Conservation (phyloP, 495 filamentous ascomycete genomes). For the Chlorociboria aeruginascens region DNA sequence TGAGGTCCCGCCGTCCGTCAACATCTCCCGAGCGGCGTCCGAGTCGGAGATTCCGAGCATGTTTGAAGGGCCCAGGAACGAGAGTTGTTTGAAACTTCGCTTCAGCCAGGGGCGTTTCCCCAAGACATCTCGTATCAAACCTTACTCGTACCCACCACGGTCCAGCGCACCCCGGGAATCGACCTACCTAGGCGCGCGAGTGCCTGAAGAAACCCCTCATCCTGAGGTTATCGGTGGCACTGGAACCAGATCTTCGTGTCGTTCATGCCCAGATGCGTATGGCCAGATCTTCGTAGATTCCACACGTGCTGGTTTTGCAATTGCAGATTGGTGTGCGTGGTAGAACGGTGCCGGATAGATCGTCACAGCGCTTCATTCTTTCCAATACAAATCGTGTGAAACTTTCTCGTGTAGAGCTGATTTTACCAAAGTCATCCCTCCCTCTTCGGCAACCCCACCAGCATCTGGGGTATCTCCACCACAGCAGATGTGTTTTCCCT, state of each 20-base stretch:
- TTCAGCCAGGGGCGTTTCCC: conserved; percentile 2
- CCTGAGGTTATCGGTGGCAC: no score
- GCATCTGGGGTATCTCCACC: conserved; percentile 25
- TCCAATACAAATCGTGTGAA: conserved; percentile 48
- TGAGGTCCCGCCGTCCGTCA: conserved; percentile 10
- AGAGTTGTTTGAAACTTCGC: conserved; percentile 1
- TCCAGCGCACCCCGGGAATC: no score
- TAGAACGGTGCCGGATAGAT: background rate
- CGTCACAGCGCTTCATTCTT: conserved; percentile 25
- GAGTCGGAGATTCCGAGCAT: background rate
- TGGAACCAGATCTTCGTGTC: no score
- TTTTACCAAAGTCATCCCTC: conserved; percentile 43
- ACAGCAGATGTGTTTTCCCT: conserved; percentile 53
- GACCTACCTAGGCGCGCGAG: no score
- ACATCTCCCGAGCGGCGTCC: conserved; percentile 5
- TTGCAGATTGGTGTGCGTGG: background rate
- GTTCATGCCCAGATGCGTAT: no score
- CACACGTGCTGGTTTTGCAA: no score
- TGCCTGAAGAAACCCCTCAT: no score
- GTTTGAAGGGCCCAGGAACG: no score
- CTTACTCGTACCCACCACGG: no score
- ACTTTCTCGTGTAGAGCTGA: conserved; percentile 50
- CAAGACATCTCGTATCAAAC: no score
- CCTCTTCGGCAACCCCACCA: conserved; percentile 30
- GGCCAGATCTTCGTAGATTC: no score